Conservation (phyloP, 176 grass and related monocot genomes). For the Puya raimondii region DNA sequence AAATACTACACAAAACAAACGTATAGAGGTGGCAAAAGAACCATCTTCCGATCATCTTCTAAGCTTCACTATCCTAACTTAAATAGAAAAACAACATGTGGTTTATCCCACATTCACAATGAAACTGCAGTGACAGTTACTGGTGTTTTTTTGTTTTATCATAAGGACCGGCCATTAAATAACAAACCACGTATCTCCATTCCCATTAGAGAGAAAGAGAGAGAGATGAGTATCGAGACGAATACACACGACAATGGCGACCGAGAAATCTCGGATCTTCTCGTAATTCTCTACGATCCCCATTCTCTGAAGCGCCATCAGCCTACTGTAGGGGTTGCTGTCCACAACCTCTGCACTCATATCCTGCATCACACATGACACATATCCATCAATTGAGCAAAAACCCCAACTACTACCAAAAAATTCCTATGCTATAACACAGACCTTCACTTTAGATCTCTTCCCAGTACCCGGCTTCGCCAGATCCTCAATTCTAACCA, state of each 20-base stretch:
- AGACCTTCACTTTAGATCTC: constrained; percentile 74
- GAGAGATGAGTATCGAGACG: neutral
- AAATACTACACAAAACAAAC: neutral
- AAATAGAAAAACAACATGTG: neutral
- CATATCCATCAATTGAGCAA: neutral
- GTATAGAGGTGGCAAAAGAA: neutral
- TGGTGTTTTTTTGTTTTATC: no score
- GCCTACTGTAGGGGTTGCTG: constrained; percentile 80
- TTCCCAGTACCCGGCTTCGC: constrained; percentile 3
- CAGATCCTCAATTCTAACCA: constrained; percentile 27
- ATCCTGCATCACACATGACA: constrained; percentile 33
- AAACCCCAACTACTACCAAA: neutral
- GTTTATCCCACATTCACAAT: no score
- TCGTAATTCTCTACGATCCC: constrained; percentile 88
- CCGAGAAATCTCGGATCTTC: constrained; percentile 65
- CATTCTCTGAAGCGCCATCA: constrained; percentile 97
- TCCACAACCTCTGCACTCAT: constrained; percentile 94
- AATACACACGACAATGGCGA: constrained; percentile 71
- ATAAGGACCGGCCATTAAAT: no score
- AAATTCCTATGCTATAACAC: neutral
- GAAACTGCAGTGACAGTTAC: no score
- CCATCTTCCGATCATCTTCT: neutral
- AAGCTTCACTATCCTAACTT: neutral
- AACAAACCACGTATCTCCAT: neutral
- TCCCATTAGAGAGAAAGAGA: neutral